Evolutionary conservation across 192 early-diverging fungal species (phyloP).

Genomic region (Podila minutissima): DNA sequence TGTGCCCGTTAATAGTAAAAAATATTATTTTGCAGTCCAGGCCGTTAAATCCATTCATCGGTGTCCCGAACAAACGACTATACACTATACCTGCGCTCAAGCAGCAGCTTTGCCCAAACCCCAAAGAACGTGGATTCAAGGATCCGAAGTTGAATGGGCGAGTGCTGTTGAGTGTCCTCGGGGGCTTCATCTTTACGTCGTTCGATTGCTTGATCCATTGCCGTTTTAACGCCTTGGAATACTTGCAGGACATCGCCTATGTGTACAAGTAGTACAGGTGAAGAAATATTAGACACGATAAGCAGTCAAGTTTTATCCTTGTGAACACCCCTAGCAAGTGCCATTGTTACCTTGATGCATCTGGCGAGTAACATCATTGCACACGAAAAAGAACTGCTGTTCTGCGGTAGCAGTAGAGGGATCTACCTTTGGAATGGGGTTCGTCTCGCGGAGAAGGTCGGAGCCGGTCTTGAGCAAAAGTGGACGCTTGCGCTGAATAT

Average conservation of each 20-base stretch:
- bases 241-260: neutral
- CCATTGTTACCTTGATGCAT: constrained; percentile 27
- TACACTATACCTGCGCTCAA: constrained; percentile 24
- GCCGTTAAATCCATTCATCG: neutral
- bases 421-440: neutral
- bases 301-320: neutral
- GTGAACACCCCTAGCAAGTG: neutral
- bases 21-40: neutral
- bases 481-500: constrained; percentile 13
- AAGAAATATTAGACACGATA: neutral
- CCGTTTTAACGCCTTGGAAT: neutral
- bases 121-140: constrained; percentile 27
- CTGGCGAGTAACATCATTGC: constrained; percentile 20
- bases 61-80: too few species aligned
- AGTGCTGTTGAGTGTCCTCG: neutral
- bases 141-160: constrained; percentile 1
- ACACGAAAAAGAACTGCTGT: constrained; percentile 12
- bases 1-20: neutral
- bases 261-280: neutral
- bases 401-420: neutral
- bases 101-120: constrained; percentile 28
- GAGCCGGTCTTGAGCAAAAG: constrained; percentile 11
- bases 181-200: neutral
- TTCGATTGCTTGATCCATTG: neutral
- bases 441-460: neutral